Percentiles rank a stretch among this genome's conserved stretches.
Evolutionary conservation across 2,329 filamentous ascomycete species (phyloP).

Genomic region (Penicillium sp.): DNA sequence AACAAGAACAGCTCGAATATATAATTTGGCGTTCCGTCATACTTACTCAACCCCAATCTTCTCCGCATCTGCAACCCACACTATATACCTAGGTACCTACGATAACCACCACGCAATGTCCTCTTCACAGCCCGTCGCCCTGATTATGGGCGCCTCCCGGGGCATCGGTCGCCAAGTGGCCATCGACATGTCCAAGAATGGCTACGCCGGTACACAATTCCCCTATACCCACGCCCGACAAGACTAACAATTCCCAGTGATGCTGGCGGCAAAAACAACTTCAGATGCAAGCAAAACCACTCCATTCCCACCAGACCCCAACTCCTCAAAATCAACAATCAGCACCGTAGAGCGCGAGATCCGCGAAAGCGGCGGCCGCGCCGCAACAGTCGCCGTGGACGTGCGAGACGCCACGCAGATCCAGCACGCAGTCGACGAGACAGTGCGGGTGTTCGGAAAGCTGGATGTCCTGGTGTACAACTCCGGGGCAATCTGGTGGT

Average conservation of each 20-base stretch:
- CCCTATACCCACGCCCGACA: not conserved
- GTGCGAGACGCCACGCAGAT: constrained; percentile 62
- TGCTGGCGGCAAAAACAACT: constrained; percentile 71
- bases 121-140: constrained; percentile 50
- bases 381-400: constrained; percentile 65
- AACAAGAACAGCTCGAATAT: not conserved
- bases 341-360: constrained; percentile 76
- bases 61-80: not conserved
- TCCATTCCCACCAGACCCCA: constrained; percentile 71
- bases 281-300: constrained; percentile 55
- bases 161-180: constrained; percentile 79
- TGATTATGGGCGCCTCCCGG: constrained; percentile 70
- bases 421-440: constrained; percentile 55
- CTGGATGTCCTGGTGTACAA: constrained; percentile 79
- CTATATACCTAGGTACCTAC: not conserved
- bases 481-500: constrained; percentile 81
- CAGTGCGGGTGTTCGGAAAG: constrained; percentile 56
- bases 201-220: constrained; percentile 60
- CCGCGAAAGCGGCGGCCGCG: constrained; percentile 57
- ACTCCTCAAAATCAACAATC: constrained; percentile 70
- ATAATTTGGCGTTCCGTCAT: not conserved
- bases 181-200: constrained; percentile 66
- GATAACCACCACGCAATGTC: constrained; percentile 12
- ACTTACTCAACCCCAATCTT: not conserved
- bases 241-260: constrained; percentile 49